Evolutionary conservation across 73 alveolate species (phyloP).

Genomic region (Symbiodinium natans): DNA sequence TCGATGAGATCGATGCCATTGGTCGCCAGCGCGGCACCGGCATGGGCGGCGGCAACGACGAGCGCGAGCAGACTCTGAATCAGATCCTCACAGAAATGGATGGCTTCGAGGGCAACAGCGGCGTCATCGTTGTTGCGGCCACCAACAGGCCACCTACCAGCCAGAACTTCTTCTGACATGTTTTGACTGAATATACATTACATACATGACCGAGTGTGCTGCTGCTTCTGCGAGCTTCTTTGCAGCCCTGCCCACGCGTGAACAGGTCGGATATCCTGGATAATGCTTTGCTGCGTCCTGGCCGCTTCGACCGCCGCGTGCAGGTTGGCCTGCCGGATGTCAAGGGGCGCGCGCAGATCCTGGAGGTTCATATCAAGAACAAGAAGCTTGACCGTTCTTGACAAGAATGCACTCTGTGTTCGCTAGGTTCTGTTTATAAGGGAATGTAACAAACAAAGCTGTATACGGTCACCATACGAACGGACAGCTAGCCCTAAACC

Average conservation of each 20-base stretch:
- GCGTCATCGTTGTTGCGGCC: conserved; percentile 97
- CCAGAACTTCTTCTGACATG: too few species aligned
- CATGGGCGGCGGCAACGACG: conserved; percentile 98
- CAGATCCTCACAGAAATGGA: conserved; percentile 99
- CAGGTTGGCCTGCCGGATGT: conserved; percentile 98
- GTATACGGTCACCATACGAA: too few species aligned
- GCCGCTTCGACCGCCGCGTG: conserved; percentile 96
- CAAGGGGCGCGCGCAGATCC: conserved; percentile 98
- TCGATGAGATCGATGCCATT: conserved; percentile 98
- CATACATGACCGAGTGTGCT: too few species aligned
- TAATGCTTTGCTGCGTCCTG: conserved; percentile 99
- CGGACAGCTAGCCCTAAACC: too few species aligned
- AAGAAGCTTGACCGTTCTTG: too few species aligned
- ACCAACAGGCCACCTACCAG: too few species aligned
- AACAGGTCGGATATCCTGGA: conserved; percentile 97
- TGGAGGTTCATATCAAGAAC: conserved; percentile 67
- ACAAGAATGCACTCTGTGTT: too few species aligned
- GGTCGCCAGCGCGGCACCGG: conserved; percentile 97
- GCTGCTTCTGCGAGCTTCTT: too few species aligned
- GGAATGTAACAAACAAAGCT: too few species aligned
- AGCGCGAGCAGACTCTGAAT: conserved; percentile 99
- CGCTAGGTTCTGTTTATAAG: too few species aligned
- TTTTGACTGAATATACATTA: too few species aligned
- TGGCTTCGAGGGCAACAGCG: conserved; percentile 97
- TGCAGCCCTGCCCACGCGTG: too few species aligned